Conservation (phyloP, 768 basidiomycete genomes). For the Lactarius akahatsu region DNA sequence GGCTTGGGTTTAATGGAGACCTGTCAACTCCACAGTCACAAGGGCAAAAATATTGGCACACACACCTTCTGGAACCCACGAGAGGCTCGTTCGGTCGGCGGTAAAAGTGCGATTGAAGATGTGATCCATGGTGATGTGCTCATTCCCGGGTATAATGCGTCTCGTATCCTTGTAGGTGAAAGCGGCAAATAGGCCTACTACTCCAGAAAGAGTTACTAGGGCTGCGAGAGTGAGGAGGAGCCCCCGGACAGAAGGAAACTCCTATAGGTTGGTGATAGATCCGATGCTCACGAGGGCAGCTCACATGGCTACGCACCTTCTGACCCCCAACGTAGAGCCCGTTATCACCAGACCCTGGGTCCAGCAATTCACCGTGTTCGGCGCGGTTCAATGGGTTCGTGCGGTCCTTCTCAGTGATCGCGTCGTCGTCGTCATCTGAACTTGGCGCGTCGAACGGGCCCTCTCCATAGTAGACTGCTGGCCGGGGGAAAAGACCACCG, state of each 20-base stretch:
- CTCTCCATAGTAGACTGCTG: constrained; percentile 62
- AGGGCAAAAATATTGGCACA: neutral
- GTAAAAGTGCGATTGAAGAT: constrained; percentile 89
- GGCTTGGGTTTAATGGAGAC: constrained; percentile 46
- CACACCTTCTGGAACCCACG: constrained; percentile 93
- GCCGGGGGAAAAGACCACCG: constrained; percentile 18
- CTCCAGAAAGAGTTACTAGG: constrained; percentile 58
- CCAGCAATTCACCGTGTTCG: constrained; percentile 33
- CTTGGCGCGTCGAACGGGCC: constrained; percentile 76
- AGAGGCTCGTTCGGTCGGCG: constrained; percentile 46
- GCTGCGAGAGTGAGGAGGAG: constrained; percentile 60
- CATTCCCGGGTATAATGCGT: constrained; percentile 51
- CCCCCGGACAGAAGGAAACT: constrained; percentile 53
- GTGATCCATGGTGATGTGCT: constrained; percentile 82
- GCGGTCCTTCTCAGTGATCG: constrained; percentile 49
- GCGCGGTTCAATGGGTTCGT: constrained; percentile 33
- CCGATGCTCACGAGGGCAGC: constrained; percentile 8
- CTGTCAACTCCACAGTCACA: constrained; percentile 22
- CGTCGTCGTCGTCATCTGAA: constrained; percentile 66
- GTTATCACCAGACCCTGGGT: constrained; percentile 33
- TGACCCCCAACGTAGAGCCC: constrained; percentile 39
- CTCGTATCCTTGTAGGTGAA: constrained; percentile 61
- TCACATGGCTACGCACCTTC: constrained; percentile 35
- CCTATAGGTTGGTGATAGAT: constrained; percentile 36
- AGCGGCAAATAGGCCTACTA: constrained; percentile 79